Base-by-base conservation (phyloP, 2,329 filamentous ascomycete species). In the Diplodia sapinea region DNA sequence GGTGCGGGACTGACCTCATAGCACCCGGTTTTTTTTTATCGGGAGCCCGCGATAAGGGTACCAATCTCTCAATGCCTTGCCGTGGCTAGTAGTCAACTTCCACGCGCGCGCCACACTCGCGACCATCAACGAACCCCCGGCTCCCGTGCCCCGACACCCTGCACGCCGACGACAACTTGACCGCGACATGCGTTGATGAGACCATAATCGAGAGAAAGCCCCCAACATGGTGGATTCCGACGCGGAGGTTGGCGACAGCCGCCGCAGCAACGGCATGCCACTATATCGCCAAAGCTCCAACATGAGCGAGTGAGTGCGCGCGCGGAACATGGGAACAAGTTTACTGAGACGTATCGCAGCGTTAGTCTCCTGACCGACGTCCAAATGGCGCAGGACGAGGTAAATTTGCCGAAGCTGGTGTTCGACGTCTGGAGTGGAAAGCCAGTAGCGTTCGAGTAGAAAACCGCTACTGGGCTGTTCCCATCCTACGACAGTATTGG, bases 321-420 rank as follows among this genome's bases (percentile, higher is more conserved):
- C 36, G 26, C 65, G 29, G 55, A 17, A 13, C 31, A 31, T 29
- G 17, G 6, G 11, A 38, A 12, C 9, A n/a, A 23, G n/a, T 9
- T n/a, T 65, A 36, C 69, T 67, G 56, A 63, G 50, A 63, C 52
- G 4, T 38, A 59, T 65, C 26, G 26, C 68, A 85, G 82, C 72
- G 79, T 89, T 43, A 96, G 92, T 79, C 89, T 97, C 72, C 90
- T 97, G 73, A 93, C 93, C 72, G 93, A 97, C 79, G 94, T 98
- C n/a, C 94, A 97, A 78, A 98, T 99, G 95, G 94, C 95, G 23
- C 93, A 96, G 63, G 92, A 97, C 77, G 94, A 98, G 87, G 92
- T 95, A 76, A 65, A 9, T 38, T 17, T 51, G 20, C 17, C 31
- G 13, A 36, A 7, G 40, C 47, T 13, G n/a, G 20, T 61, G 56